Conservation (phyloP, 2,329 filamentous ascomycete genomes). For the Talaromyces marneffei region DNA sequence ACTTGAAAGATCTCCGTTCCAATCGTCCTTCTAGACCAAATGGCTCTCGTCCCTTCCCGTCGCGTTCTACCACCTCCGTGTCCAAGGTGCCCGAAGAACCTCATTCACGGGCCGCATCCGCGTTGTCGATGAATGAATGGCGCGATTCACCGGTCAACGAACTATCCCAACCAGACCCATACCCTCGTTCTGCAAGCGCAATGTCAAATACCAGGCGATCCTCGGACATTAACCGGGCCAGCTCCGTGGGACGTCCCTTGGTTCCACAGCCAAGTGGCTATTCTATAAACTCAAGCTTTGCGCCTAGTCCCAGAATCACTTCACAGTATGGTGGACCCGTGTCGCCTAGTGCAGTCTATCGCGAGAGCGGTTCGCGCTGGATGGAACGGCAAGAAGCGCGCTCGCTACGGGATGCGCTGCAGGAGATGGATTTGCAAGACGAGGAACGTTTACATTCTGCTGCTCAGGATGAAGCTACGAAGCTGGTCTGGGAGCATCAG, state of each 20-base stretch:
- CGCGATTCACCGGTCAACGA: slow-evolving; percentile 18
- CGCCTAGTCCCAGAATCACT: slow-evolving; percentile 31
- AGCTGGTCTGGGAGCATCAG: slow-evolving; percentile 59
- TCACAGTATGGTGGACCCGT: slow-evolving; percentile 24
- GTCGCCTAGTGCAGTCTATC: slow-evolving; percentile 43
- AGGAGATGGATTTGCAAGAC: slow-evolving; percentile 53
- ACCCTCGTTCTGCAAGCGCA: slow-evolving; percentile 36
- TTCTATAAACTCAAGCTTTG: slow-evolving; percentile 30
- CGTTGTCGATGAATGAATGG: slow-evolving; percentile 34
- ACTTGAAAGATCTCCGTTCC: slow-evolving; percentile 55
- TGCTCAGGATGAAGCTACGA: slow-evolving; percentile 58
- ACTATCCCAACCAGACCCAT: slow-evolving; percentile 19
- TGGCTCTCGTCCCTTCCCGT: slow-evolving; percentile 55
- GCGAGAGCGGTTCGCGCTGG: slow-evolving; percentile 50
- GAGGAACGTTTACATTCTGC: slow-evolving; percentile 50
- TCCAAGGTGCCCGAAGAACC: slow-evolving; percentile 24
- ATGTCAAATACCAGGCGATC: slow-evolving; percentile 35
- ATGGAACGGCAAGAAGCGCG: slow-evolving; percentile 55
- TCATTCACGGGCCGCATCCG: slow-evolving; percentile 39
- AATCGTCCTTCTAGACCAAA: slow-evolving; percentile 53
- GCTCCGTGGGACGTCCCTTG: slow-evolving; percentile 30
- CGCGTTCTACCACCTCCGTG: neutral
- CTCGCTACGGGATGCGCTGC: slow-evolving; percentile 51
- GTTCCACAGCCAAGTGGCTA: slow-evolving; percentile 33
- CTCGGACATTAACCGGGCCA: slow-evolving; percentile 25